phyloP scores from a whole-genome alignment of 129 eudicot species.

The Mikania micrantha region DNA sequence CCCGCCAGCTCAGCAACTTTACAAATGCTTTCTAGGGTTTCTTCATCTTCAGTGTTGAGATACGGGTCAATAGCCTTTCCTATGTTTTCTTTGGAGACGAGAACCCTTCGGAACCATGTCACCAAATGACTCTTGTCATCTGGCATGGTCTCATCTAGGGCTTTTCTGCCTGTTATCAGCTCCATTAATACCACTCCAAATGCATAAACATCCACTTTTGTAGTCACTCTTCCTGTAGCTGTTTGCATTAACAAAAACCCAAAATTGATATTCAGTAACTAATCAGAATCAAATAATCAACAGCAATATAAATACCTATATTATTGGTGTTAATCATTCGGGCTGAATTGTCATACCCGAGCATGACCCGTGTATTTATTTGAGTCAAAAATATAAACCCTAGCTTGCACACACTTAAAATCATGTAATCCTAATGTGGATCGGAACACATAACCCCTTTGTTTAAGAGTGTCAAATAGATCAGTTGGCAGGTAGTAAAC shows the following conservation, averaged over 20 bases:
- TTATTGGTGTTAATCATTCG: too few relatives aligned
- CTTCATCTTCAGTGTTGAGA: slow-evolving; percentile 37
- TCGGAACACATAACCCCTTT: too few relatives aligned
- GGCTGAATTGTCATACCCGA: too few relatives aligned
- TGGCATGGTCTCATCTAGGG: slow-evolving; percentile 53
- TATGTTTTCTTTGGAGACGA: slow-evolving; percentile 34
- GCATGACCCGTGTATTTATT: too few relatives aligned
- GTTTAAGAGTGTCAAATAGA: too few relatives aligned
- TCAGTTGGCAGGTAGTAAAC: too few relatives aligned
- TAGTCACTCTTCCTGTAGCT: slow-evolving; percentile 79
- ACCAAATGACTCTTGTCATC: slow-evolving; percentile 55
- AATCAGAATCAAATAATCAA: too few relatives aligned
- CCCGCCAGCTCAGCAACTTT: slow-evolving; percentile 72
- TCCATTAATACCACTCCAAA: slow-evolving; percentile 76
- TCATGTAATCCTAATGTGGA: too few relatives aligned
- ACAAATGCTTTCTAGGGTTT: slow-evolving; percentile 41
- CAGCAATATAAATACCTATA: too few relatives aligned
- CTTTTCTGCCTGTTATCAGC: slow-evolving; percentile 61
- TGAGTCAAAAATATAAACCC: too few relatives aligned
- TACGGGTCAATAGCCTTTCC: slow-evolving; percentile 37
- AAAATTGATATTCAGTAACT: background rate
- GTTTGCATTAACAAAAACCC: slow-evolving; percentile 6
- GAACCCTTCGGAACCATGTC: slow-evolving; percentile 53
- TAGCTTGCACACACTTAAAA: too few relatives aligned
- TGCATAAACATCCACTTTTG: slow-evolving; percentile 64